Percentiles rank a stretch among this genome's conserved stretches.
Conservation (phyloP, 2,329 filamentous ascomycete genomes). For the Dactylellina haptotyla region DNA sequence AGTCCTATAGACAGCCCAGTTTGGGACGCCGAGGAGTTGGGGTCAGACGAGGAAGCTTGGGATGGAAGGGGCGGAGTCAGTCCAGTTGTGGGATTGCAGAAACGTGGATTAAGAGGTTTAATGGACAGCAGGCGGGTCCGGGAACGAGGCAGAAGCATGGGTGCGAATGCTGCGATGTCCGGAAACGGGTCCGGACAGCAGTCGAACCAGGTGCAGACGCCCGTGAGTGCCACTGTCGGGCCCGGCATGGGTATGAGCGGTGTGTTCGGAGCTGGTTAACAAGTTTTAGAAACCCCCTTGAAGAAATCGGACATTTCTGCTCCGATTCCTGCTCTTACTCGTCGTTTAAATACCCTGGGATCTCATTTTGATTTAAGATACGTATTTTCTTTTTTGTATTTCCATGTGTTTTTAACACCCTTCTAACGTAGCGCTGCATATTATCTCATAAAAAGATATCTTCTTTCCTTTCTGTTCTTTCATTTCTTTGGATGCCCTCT, state of each 20-base stretch:
- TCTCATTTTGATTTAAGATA: slow-evolving; percentile 15
- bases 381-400: slow-evolving; percentile 5
- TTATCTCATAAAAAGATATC: slow-evolving; percentile 51
- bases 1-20: slow-evolving; percentile 59
- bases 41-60: slow-evolving; percentile 75
- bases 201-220: slow-evolving; percentile 11
- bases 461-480: too few relatives aligned
- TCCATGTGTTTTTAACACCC: slow-evolving; percentile 13
- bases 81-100: slow-evolving; percentile 93
- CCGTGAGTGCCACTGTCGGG: slow-evolving; percentile 36
- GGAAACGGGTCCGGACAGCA: not conserved
- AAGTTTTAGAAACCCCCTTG: not conserved
- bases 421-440: slow-evolving; percentile 47
- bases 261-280: slow-evolving; percentile 37
- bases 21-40: slow-evolving; percentile 61
- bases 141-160: slow-evolving; percentile 69
- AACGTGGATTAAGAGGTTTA: slow-evolving; percentile 85
- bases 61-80: slow-evolving; percentile 75
- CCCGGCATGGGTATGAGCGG: slow-evolving; percentile 23
- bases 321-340: slow-evolving; percentile 3
- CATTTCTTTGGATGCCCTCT: slow-evolving; percentile 9
- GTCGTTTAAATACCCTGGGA: slow-evolving; percentile 36
- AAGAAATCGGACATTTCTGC: not conserved
- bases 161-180: slow-evolving; percentile 50
- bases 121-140: slow-evolving; percentile 93